Evolutionary conservation across 139 green algal species (phyloP), one percentile per base, ranked within the genome.

Genomic region (Chlorella ohadii): DNA sequence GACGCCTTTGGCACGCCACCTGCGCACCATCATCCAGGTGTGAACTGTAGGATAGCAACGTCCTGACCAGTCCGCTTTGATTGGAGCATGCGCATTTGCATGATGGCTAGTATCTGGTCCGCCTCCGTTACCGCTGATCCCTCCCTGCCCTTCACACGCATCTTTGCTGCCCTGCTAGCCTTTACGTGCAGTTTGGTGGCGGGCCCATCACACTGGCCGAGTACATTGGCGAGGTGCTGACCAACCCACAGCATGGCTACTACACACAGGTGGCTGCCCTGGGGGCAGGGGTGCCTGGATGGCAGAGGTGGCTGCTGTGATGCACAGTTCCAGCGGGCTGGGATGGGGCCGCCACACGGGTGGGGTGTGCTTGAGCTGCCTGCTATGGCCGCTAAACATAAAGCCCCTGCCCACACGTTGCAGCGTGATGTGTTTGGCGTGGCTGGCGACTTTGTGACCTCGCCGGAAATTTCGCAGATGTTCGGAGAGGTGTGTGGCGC

Each of bases 381-480:
- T n/a, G n/a, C n/a, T n/a, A n/a, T n/a, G n/a, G n/a, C n/a, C n/a
- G n/a, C n/a, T n/a, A n/a, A n/a, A n/a, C n/a, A n/a, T n/a, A n/a
- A n/a, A n/a, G 20, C 41, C 3, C 66, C 66, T 51, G 3, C 66
- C 66, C 70, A 23, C 44, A 51, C 44, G 44, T n/a, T 92, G 79
- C 56, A 84, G 31, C 67, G 90, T 0, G 94, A 98, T 81, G 97
- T 98, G 19, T 99, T 99, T 89, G 97, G 97, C 23, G 81, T 61
- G 0, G 31, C 72, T 0, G 97, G 97, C 23, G 94, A 99, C 90
- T 99, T 99, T 88, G 87, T 96, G 17, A 99, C 97, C 16, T 98
- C 94, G 0, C 97, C 97, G 27, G 97, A 99, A 81, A 96, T 99
- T 63, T 97, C 92, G 13, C 97, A 99, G 88, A 92, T 99, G 88